Evolutionary conservation across 1,284 basidiomycete genomes (phyloP), one percentile per base, ranked within the genome.

Genomic region (Cutaneotrichosporon spelunceum): DNA sequence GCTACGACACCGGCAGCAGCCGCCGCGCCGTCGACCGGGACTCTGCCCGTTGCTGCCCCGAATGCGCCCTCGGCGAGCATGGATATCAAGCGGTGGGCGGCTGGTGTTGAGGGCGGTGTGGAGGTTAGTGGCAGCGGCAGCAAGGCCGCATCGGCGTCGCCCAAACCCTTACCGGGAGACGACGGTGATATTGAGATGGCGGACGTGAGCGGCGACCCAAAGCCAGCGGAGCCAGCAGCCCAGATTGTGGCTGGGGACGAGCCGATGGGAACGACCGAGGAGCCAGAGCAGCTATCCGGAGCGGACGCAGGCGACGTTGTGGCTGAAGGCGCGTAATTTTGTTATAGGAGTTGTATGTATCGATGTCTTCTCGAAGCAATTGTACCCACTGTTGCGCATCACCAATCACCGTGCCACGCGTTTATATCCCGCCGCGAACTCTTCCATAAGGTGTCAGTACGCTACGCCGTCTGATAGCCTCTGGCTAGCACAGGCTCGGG

Each of bases 301-400:
- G 57, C 66, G 24, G 68, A 62, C n/a, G 64, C 56, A 1, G 68
- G 66, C 13, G 68, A 69, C 33, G 52, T 61, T 30, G 57, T 69
- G n/a, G 68, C 68, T 33, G 64, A 62, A 21, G 68, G 68, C 33
- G 65, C 67, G 11, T 68, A 54, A 24, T 3, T 42, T 49, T 49
- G 19, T n/a, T 19, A 8, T 42, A 42, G 39, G 39, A 47, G 45
- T 47, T 47, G 45, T 47, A 47, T 47, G 45, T 47, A 47, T 47
- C 23, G 45, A 47, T 47, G 45, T n/a, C 16, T 11, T 33, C 30
- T 33, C 8, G 30, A 33, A 33, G 8, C 30, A 33, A 33, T 33
- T 33, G 30, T 11, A 33, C 30, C 8, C 30, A 33, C 30, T 33
- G 13, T 33, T 11, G 30, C 30, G 30, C 30, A 5, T 33, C 30